Percentiles rank a stretch among this genome's conserved stretches.
These are phyloP conservation scores for Phaeosphaeriaceae sp. DNA, from an alignment of 2,329 filamentous ascomycete species.

Conservation along the genomic window DNA sequence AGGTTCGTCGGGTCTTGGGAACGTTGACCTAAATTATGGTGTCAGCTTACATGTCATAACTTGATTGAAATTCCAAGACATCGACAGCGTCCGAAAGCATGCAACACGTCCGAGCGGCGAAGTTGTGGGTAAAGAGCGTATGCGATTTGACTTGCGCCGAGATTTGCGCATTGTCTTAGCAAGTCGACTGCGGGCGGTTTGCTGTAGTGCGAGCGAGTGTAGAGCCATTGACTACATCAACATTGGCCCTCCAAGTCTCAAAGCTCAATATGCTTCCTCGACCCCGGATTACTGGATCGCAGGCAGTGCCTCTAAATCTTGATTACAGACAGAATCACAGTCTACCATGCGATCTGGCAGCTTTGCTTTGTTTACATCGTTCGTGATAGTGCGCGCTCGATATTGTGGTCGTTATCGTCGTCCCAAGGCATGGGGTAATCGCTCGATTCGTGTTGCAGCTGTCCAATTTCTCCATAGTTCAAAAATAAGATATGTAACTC, in stretches of 20 bases:
- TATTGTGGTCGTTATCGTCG: conserved; percentile 25
- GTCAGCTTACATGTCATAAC: conserved; percentile 23
- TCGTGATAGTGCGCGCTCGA: conserved; percentile 3
- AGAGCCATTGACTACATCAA: not conserved
- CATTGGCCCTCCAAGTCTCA: not conserved
- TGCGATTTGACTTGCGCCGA: not conserved
- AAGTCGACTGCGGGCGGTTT: no score
- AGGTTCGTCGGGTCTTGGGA: conserved; percentile 96
- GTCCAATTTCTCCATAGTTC: conserved; percentile 5
- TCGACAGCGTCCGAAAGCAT: not conserved
- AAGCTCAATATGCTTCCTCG: not conserved
- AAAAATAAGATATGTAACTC: conserved; percentile 25
- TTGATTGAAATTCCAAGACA: not conserved
- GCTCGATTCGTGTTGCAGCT: conserved; percentile 38
- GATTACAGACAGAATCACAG: no score
- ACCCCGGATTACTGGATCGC: no score
- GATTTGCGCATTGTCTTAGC: not conserved
- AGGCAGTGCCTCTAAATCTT: no score
- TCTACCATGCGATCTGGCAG: no score
- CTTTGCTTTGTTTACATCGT: not conserved
- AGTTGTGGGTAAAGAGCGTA: not conserved
- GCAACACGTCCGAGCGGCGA: conserved; percentile 13
- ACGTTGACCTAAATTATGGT: conserved; percentile 79
- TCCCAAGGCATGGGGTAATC: conserved; percentile 19
- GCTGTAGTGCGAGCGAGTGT: no score